phyloP scores from a whole-genome alignment of 2,329 filamentous ascomycete species.

The Gyromitra esculenta region DNA sequence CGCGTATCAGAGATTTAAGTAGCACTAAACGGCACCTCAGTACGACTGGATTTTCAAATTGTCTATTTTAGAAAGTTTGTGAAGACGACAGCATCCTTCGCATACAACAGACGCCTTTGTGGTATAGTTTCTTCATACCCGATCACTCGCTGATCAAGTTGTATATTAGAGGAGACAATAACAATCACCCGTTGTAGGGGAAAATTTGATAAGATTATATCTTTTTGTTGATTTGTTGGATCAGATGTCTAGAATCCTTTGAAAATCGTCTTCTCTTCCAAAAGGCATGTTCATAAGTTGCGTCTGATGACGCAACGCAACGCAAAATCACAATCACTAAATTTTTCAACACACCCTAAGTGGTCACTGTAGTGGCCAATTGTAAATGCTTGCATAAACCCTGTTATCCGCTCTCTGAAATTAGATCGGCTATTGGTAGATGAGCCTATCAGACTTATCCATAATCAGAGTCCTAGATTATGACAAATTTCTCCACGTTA shows the following conservation, averaged over 20 bases:
- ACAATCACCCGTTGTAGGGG: not conserved
- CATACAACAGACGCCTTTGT: not conserved
- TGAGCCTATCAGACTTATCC: conserved; percentile 20
- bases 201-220: not conserved
- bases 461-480: not conserved
- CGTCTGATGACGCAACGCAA: not conserved
- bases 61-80: not conserved
- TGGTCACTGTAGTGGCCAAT: conserved; percentile 9
- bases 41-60: not conserved
- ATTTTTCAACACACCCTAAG: conserved; percentile 9
- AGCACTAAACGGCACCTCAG: not conserved
- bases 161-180: not conserved
- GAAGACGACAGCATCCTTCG: not conserved
- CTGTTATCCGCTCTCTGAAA: conserved; percentile 4
- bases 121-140: conserved; percentile 6
- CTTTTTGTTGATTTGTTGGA: not conserved
- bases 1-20: not conserved
- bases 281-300: not conserved
- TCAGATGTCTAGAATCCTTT: not conserved
- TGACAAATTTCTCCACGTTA: conserved; percentile 16
- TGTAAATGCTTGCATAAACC: conserved; percentile 5
- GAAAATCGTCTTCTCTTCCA: not conserved
- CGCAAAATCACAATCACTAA: not conserved
- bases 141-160: conserved; percentile 16
- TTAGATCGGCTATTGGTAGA: not conserved